These are phyloP conservation scores for Phytophthora crassamura DNA, from an alignment of 352 stramenopile species.

Conservation along the genomic window DNA sequence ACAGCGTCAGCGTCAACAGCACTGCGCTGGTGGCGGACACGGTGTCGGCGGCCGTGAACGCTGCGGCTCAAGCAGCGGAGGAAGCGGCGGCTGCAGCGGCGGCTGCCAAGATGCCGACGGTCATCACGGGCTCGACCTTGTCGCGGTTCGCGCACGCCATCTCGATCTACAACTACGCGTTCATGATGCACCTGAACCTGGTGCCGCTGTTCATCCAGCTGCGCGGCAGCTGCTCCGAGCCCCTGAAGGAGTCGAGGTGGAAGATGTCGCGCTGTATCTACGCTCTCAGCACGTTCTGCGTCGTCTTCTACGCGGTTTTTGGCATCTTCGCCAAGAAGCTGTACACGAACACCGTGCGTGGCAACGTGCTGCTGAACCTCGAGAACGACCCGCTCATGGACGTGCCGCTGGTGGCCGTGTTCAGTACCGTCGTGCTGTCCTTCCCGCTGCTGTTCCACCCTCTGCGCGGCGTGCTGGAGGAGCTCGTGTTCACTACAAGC, in stretches of 20 bases:
- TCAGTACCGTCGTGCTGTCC: slow-evolving; percentile 73
- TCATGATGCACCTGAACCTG: slow-evolving; percentile 88
- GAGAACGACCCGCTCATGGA: slow-evolving; percentile 76
- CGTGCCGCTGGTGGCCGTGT: slow-evolving; percentile 70
- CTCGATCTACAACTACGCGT: slow-evolving; percentile 87
- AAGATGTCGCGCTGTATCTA: slow-evolving; percentile 69
- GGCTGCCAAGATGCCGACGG: slow-evolving; percentile 37
- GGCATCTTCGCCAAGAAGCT: slow-evolving; percentile 58
- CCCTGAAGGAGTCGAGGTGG: slow-evolving; percentile 45
- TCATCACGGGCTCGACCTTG: slow-evolving; percentile 40
- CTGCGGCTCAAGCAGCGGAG: slow-evolving; percentile 17
- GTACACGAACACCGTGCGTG: slow-evolving; percentile 60
- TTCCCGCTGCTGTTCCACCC: slow-evolving; percentile 83
- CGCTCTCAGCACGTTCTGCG: slow-evolving; percentile 56
- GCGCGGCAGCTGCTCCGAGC: slow-evolving; percentile 63
- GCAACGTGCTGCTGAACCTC: slow-evolving; percentile 86
- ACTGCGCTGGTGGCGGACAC: slow-evolving; percentile 5
- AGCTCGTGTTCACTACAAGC: slow-evolving; percentile 57
- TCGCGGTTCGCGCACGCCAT: slow-evolving; percentile 60
- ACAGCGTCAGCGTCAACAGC: slow-evolving; percentile 9
- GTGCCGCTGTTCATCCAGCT: slow-evolving; percentile 78
- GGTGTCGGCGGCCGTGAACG: slow-evolving; percentile 21
- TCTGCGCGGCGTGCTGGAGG: slow-evolving; percentile 64
- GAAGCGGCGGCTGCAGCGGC: slow-evolving; percentile 12
- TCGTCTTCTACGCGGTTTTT: slow-evolving; percentile 70